Evolutionary conservation across 2,329 filamentous ascomycete species (phyloP), one percentile per base, ranked within the genome.

Genomic region (Colletotrichum acutatum): DNA sequence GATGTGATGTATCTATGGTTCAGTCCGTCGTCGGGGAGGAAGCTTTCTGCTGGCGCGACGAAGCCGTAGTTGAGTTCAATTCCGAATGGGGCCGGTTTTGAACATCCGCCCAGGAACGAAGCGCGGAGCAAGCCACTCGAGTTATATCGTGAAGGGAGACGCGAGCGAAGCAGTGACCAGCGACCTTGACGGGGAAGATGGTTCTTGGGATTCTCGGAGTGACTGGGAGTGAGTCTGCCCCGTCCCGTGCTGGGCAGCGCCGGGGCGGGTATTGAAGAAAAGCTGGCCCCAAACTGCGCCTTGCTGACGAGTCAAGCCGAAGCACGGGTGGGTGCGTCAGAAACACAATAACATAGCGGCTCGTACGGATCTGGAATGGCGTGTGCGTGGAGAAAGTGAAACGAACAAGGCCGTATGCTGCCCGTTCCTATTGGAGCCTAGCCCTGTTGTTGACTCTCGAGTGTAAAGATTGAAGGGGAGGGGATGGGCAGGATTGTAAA

Each of bases 221-320:
- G 16, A 57, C 34, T 57, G n/a, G 34, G 28, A 52, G 16, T 52
- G 37, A 71, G n/a, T 68, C 58, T 46, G 68, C 57, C 63, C 68
- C 63, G 68, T 60, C 32, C 32, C 57, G 57, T 37, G 16, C 57
- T 66, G 32, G 64, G 58, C 67, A 57, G 24, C 30, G 49, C 57
- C 28, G 34, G 68, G 69, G 69, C 49, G 49, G 57, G 34, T 71
- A 42, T 34, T 62, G 69, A 28, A 49, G n/a, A 19, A 26, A 24
- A 67, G 19, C 64, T 57, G 69, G 53, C 24, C 19, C 57, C 14
- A 22, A 67, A 52, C 63, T 71, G 63, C 63, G 68, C 63, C 68
- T 68, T 71, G 68, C 63, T 67, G 49, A 67, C 68, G 63, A 71
- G 63, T 71, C 68, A 62, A 68, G 26, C 30, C n/a, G 22, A 19